phyloP scores from a whole-genome alignment of 805 yeast genomes.

The Candida nonsorbophila region DNA sequence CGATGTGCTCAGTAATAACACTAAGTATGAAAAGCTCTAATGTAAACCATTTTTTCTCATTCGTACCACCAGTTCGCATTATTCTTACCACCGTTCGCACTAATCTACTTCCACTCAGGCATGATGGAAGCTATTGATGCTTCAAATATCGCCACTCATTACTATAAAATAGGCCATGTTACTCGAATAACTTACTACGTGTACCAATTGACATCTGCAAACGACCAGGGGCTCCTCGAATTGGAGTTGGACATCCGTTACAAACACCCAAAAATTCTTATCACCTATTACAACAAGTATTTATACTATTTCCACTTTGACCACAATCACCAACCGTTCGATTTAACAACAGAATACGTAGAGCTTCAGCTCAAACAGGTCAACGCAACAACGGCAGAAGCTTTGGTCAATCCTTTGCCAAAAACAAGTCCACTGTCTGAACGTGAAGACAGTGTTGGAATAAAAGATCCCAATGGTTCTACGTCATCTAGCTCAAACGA shows the following conservation, averaged over 20 bases:
- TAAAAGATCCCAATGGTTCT: no score
- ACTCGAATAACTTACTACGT: constrained; percentile 22
- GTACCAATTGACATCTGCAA: constrained; percentile 19
- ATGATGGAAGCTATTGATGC: constrained; percentile 12
- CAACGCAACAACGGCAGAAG: constrained; percentile 16
- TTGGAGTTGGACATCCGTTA: constrained; percentile 32
- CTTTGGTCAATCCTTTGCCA: constrained; percentile 27
- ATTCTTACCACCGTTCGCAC: background rate
- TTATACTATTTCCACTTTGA: constrained; percentile 30
- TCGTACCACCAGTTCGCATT: background rate
- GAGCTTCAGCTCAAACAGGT: constrained; percentile 17
- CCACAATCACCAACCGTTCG: constrained; percentile 13
- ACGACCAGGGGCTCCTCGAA: constrained; percentile 36
- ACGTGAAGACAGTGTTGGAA: constrained; percentile 10
- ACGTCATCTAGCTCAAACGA: no score
- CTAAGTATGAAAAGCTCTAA: constrained; percentile 13
- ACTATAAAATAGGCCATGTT: constrained; percentile 35
- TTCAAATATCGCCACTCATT: constrained; percentile 29
- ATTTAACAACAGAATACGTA: constrained; percentile 17
- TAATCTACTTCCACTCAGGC: background rate
- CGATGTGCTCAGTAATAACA: constrained; percentile 19
- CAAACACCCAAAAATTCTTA: constrained; percentile 29
- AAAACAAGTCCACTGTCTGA: no score
- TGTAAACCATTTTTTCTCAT: background rate
- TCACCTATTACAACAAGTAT: constrained; percentile 37